Base-by-base conservation (phyloP, 495 filamentous ascomycete genomes). In the Symbiotaphrina buchneri region DNA sequence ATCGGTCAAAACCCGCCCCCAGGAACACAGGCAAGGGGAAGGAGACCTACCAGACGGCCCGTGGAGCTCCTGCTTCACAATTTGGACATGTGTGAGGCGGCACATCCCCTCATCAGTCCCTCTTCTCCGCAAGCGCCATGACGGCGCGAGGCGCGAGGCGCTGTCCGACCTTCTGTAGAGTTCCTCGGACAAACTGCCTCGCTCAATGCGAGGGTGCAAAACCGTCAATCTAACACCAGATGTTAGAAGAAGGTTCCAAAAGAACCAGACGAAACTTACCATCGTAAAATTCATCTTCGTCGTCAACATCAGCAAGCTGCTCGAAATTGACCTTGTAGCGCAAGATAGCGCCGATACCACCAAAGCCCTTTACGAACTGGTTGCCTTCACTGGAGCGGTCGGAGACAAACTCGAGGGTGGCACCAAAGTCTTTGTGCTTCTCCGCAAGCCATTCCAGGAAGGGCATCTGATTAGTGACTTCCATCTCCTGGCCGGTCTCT, bases 251-350 rank as follows among this genome's bases (percentile, higher is more conserved):
- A 32, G 16, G 8, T 25, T 16, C n/a, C 27, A 6, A 29, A n/a
- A 14, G 14, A 30, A 3, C 7, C 33, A 27, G 24, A 22, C 39
- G 38, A 34, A 21, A 28, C 1, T 27, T 83, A 59, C 95, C 87
- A 57, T 95, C 95, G 61, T 92, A 94, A 46, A 95, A 84, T 61
- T 95, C 87, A 54, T 97, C 87, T 53, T 78, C 73, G 43, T 93
- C 85, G 52, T 78, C 72, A 44, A 72, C 67, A 54, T 97, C 90
- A 44, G 76, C 78, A 51, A 97, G 68, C 53, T 97, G 90, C 58
- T 97, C 87, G 60, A 97, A 97, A 61, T 97, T 97, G 60, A 97
- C 78, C 61, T 94, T 95, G 70, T 97, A 97, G 38, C 87, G 79
- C 47, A 97, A 71, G 42, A 97, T 73, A 28, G 85, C 85, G 36